phyloP scores from a whole-genome alignment of 805 yeast species.

The Pichia cabralensis region DNA sequence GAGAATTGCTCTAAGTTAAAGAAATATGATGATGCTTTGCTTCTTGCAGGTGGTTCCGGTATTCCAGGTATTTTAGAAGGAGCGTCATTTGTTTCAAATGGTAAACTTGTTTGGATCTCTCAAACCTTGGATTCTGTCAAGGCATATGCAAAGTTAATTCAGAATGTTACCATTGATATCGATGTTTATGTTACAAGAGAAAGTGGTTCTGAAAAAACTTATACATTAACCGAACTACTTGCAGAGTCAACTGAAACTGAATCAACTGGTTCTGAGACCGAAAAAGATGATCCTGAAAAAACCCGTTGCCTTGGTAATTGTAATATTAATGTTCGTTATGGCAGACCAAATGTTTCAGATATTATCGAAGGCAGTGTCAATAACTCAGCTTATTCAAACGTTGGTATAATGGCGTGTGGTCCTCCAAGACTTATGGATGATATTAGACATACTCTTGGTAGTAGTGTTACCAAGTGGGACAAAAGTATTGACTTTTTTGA shows the following conservation, averaged over 20 bases:
- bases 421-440: slow-evolving; percentile 40
- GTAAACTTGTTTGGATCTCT: slow-evolving; percentile 52
- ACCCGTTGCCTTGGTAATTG: too few relatives aligned
- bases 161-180: slow-evolving; percentile 19
- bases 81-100: slow-evolving; percentile 21
- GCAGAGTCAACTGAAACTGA: neutral
- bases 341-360: slow-evolving; percentile 29
- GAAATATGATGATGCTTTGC: slow-evolving; percentile 39
- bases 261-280: slow-evolving; percentile 4
- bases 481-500: slow-evolving; percentile 61
- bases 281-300: neutral
- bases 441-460: slow-evolving; percentile 37
- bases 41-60: slow-evolving; percentile 67
- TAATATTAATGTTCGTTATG: slow-evolving; percentile 27
- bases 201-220: neutral
- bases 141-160: slow-evolving; percentile 29
- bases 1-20: slow-evolving; percentile 41
- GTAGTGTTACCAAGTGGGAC: slow-evolving; percentile 29
- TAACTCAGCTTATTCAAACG: slow-evolving; percentile 27
- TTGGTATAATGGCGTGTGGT: slow-evolving; percentile 38
- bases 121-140: slow-evolving; percentile 36
- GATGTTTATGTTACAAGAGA: slow-evolving; percentile 32
- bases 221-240: neutral
- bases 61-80: slow-evolving; percentile 44
- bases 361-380: slow-evolving; percentile 27